Evolutionary conservation across 2,329 filamentous ascomycete genomes (phyloP), one percentile per base, ranked within the genome.

Genomic region (Cladobotryum protrusum): DNA sequence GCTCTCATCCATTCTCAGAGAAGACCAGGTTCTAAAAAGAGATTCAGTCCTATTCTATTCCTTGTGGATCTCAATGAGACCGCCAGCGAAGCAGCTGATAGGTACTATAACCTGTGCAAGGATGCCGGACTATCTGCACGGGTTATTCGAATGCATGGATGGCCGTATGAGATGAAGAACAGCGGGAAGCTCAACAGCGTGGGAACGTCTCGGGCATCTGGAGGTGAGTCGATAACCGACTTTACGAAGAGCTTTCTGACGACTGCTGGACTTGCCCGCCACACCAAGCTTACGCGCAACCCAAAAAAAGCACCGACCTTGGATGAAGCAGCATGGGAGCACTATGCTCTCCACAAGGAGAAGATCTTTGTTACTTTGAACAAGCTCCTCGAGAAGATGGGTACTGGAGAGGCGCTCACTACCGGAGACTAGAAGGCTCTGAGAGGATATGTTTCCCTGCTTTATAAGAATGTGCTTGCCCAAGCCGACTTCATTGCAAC

Each of bases 61-160:
- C 57, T 76, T 0, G 62, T 76, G 1, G 73, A 76, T 47, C 70
- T 76, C 47, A 76, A 76, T 56, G 68, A 72, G 40, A 70, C 74
- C 0, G 66, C 73, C 0, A 71, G 75, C 35, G 72, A 75, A 42
- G 69, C 70, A 0, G 72, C 71, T 0, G 65, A 68, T 47, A 66
- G 72, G 5, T 71, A 74, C n/a, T 60, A 63, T 14, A 57, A 54
- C 2, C 59, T 75, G 1, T 68, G 68, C 48, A 62, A 63, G 14
- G 61, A 61, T 1, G 64, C 67, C 0, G 67, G 69, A 0, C 52
- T 74, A 1, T 54, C 60, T 1, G 44, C 67, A 24, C 59, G 57
- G 2, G 63, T 72, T 4, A 61, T 73, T 7, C 60, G 71, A 3
- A 69, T 74, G 66, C 63, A 71, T 39, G 65, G 69, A 0, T 73